phyloP scores from a whole-genome alignment of 164 flowering plant genomes.

The Platanus orientalis region DNA sequence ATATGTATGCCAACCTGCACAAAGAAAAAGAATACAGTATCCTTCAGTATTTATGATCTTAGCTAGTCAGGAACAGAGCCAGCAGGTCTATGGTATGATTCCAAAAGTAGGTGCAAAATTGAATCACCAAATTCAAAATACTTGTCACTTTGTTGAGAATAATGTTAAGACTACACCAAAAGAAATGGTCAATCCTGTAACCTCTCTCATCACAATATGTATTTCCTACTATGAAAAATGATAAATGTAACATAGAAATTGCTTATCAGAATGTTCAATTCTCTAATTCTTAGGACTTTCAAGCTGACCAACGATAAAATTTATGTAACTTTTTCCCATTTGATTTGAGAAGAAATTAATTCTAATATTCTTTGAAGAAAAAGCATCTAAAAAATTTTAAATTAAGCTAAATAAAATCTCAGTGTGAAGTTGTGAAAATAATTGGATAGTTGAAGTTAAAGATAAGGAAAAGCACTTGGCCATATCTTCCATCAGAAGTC shows the following conservation, averaged over 20 bases:
- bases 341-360: constrained; percentile 1
- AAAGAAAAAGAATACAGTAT: constrained; percentile 4
- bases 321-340: neutral
- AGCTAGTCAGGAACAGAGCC: neutral
- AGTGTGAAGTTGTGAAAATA: neutral
- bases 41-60: neutral
- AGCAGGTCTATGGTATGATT: neutral
- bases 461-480: neutral
- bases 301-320: neutral
- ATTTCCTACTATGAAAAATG: too few species aligned
- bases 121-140: neutral
- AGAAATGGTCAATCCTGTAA: too few species aligned
- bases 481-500: constrained; percentile 1
- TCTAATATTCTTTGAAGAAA: neutral
- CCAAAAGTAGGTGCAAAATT: neutral
- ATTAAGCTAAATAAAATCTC: neutral
- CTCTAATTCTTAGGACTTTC: neutral
- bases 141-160: neutral
- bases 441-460: neutral
- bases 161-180: neutral
- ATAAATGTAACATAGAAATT: too few species aligned
- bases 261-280: neutral
- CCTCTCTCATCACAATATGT: too few species aligned
- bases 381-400: constrained; percentile 1
- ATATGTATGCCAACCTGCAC: constrained; percentile 90